phyloP scores from a whole-genome alignment of 169 alveolate species.

The Plasmodium inui region DNA sequence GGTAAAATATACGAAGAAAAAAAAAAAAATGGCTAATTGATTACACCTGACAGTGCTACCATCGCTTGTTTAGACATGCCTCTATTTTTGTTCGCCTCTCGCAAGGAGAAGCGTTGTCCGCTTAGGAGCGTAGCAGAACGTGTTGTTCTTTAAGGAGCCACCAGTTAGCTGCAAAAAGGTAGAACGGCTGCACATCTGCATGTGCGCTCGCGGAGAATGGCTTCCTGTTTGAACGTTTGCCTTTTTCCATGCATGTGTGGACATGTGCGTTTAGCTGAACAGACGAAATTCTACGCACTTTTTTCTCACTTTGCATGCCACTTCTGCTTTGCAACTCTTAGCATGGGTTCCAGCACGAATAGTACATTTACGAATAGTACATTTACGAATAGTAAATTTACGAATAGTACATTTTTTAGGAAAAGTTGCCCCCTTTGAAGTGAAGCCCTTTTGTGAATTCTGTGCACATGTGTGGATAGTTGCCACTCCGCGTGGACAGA shows the following conservation, averaged over 20 bases:
- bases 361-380: no score
- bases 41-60: neutral
- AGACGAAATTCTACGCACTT: neutral
- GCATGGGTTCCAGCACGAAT: neutral
- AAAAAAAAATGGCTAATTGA: neutral
- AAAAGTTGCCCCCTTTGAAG: neutral
- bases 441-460: neutral
- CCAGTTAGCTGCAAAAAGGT: neutral
- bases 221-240: neutral
- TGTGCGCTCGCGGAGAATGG: neutral
- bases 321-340: neutral
- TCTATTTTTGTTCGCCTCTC: neutral
- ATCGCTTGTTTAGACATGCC: neutral
- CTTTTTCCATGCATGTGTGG: neutral
- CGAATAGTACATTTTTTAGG: neutral
- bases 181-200: neutral
- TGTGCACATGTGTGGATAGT: neutral
- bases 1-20: constrained; percentile 1
- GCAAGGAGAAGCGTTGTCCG: neutral
- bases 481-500: neutral
- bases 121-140: neutral
- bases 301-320: neutral
- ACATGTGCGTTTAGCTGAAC: neutral
- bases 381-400: no score
- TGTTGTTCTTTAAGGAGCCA: neutral